Evolutionary conservation across 257 asterid genomes (phyloP).

Genomic region (Primulina eburnea): DNA sequence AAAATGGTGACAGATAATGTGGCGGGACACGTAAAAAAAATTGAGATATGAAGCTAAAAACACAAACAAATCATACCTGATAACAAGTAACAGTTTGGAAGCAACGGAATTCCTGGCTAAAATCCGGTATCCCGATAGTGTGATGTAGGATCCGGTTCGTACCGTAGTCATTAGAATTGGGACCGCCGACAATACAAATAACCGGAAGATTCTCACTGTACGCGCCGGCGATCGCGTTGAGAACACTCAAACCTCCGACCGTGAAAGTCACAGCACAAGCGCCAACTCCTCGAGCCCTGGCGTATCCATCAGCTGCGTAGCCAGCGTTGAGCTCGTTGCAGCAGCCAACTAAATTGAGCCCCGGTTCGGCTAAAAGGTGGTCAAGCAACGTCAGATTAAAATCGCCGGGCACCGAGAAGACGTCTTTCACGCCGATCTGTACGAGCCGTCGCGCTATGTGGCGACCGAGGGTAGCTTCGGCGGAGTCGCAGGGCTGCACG

Average conservation of each 20-base stretch:
- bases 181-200: slow-evolving; percentile 80
- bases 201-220: slow-evolving; percentile 84
- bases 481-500: slow-evolving; percentile 38
- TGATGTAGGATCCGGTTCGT: slow-evolving; percentile 73
- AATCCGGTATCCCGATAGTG: slow-evolving; percentile 81
- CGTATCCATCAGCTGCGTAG: slow-evolving; percentile 82
- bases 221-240: slow-evolving; percentile 88
- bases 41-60: neutral
- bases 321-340: slow-evolving; percentile 93
- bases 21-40: too few species aligned
- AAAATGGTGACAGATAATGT: too few species aligned
- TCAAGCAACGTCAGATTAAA: slow-evolving; percentile 72
- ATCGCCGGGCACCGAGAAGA: slow-evolving; percentile 79
- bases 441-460: slow-evolving; percentile 89
- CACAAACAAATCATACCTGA: slow-evolving; percentile 42
- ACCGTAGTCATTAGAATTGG: slow-evolving; percentile 78
- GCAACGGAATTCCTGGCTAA: slow-evolving; percentile 81
- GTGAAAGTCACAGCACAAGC: slow-evolving; percentile 85
- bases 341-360: slow-evolving; percentile 69
- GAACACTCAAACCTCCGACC: slow-evolving; percentile 73
- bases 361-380: slow-evolving; percentile 73
- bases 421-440: slow-evolving; percentile 59
- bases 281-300: slow-evolving; percentile 85
- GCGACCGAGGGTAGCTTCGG: slow-evolving; percentile 73
- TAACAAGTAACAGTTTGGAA: slow-evolving; percentile 78